These are phyloP conservation scores for Phycomyces blakesleeanus DNA, from an alignment of 192 early-diverging fungal species.

Conservation along the genomic window DNA sequence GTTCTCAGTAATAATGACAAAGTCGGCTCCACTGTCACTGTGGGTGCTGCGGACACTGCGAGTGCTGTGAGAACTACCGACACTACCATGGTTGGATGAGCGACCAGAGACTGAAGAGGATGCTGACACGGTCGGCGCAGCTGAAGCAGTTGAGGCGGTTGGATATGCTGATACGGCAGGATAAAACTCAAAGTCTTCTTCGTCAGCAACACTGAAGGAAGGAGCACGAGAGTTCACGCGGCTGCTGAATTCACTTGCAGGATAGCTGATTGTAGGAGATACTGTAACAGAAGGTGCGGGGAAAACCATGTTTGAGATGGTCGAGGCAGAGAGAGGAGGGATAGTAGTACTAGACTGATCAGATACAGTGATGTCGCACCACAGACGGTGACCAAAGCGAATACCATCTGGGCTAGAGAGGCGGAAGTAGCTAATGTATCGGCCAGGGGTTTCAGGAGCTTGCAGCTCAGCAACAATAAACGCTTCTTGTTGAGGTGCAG, in stretches of 20 bases:
- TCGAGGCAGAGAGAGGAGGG: neutral
- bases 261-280: neutral
- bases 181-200: too few relatives aligned
- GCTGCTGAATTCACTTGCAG: neutral
- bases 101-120: too few relatives aligned
- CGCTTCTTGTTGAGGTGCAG: constrained; percentile 47
- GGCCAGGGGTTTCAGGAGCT: constrained; percentile 55
- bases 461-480: constrained; percentile 61
- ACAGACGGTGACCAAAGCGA: constrained; percentile 62
- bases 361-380: constrained; percentile 60
- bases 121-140: too few relatives aligned
- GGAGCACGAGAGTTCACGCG: neutral
- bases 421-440: constrained; percentile 61
- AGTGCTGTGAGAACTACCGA: too few relatives aligned
- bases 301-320: neutral
- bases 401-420: constrained; percentile 53
- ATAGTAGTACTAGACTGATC: neutral
- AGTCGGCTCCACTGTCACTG: too few relatives aligned
- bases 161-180: too few relatives aligned
- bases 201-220: too few relatives aligned
- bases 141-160: too few relatives aligned
- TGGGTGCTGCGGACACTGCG: too few relatives aligned
- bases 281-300: neutral
- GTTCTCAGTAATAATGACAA: too few relatives aligned
- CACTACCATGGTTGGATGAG: too few relatives aligned